Evolutionary conservation across 1,284 basidiomycete species (phyloP), one percentile per base, ranked within the genome.

Genomic region (Microbotryum scabiosae): DNA sequence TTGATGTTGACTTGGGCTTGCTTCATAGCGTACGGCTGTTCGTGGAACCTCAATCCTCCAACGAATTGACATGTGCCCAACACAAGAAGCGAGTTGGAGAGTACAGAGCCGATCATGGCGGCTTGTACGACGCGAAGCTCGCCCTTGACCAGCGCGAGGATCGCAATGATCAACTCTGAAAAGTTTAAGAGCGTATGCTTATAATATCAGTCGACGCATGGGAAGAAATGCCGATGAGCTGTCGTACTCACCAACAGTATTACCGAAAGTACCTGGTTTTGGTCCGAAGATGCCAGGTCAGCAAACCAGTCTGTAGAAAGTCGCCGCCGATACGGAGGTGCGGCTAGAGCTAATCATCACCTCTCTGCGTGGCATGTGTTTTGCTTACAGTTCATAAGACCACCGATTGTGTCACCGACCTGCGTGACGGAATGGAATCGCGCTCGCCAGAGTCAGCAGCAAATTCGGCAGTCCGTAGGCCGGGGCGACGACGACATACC

Each of bases 61-160:
- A 66, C 74, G 54, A 91, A 78, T 79, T 90, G 91, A 23, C 88
- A 89, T 76, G 86, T 90, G 23, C 90, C 90, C 7, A 93, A 78
- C 18, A 94, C 90, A 36, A 93, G 80, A 6, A 93, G 81, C 56
- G 91, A 80, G 75, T 94, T 94, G n/a, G 88, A 90, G 30, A 94
- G 76, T 57, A 94, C 88, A n/a, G 85, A 87, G 28, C 87, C 87
- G 50, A 89, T 79, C 81, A 89, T 83, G 36, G 36, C 36, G 36
- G 36, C 36, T 75, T 93, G 88, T 4, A 94, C 90, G 65, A 94
- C 86, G 46, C 85, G 82, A n/a, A 92, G 78, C 76, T 94, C 80
- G 58, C 82, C 86, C 79, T 90, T 87, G 46, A 85, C 72, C 25
- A 93, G 79, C 7, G 91, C 92, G 49, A 87, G 87, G 64, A 96